Evolutionary conservation across 192 early-diverging fungal genomes (phyloP).

Genomic region (Neocallimastix lanati): DNA sequence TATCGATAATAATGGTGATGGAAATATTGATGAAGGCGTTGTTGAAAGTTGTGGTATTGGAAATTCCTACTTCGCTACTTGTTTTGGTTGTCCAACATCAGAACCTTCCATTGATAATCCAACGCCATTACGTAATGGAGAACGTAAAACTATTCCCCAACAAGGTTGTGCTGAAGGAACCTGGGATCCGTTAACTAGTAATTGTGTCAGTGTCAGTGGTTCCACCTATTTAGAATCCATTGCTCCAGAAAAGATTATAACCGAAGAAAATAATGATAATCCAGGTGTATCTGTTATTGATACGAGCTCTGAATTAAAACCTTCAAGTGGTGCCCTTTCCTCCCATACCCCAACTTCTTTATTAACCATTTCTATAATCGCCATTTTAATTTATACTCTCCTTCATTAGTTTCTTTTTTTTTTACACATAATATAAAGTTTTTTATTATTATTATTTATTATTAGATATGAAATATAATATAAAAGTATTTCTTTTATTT

Average conservation of each 20-base stretch:
- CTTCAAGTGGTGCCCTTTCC: not conserved
- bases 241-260: not conserved
- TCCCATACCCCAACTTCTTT: not conserved
- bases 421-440: not conserved
- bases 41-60: conserved; percentile 26
- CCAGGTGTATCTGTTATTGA: no score
- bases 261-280: not conserved
- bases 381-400: not conserved
- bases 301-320: no score
- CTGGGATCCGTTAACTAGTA: not conserved
- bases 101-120: conserved; percentile 17
- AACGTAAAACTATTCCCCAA: not conserved
- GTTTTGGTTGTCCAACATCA: conserved; percentile 27
- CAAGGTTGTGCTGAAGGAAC: not conserved
- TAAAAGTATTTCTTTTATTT: no score
- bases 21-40: conserved; percentile 11
- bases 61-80: conserved; percentile 22
- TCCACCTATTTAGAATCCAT: not conserved
- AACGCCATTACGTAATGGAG: conserved; percentile 10
- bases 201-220: not conserved
- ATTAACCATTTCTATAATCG: not conserved
- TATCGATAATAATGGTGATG: conserved; percentile 20
- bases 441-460: no score
- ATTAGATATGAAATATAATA: no score
- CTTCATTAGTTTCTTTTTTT: not conserved